These are phyloP conservation scores for Apiospora sp. DNA, from an alignment of 2,329 filamentous ascomycete genomes.

Conservation along the genomic window DNA sequence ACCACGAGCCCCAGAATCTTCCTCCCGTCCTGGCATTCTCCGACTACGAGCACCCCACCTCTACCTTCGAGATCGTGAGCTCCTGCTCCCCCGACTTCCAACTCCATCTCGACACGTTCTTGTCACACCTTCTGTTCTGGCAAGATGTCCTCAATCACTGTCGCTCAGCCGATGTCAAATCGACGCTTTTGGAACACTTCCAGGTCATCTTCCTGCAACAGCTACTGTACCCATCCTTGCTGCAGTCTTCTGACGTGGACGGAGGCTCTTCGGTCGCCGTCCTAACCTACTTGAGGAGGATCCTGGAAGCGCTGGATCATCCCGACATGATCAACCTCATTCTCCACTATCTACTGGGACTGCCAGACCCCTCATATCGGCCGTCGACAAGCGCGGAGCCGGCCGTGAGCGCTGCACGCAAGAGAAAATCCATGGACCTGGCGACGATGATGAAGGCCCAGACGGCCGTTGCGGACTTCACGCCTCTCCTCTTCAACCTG, in stretches of 20 bases:
- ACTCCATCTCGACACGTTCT: slow-evolving; percentile 88
- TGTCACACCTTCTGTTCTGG: slow-evolving; percentile 96
- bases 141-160: slow-evolving; percentile 98
- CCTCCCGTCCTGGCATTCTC: slow-evolving; percentile 88
- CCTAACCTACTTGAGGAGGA: slow-evolving; percentile 88
- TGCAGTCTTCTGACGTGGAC: slow-evolving; percentile 97
- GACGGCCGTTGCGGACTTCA: slow-evolving; percentile 71
- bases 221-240: slow-evolving; percentile 90
- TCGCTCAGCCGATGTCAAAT: slow-evolving; percentile 88
- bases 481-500: slow-evolving; percentile 90
- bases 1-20: slow-evolving; percentile 76
- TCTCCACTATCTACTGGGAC: slow-evolving; percentile 86
- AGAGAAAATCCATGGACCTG: slow-evolving; percentile 88
- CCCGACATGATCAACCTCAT: slow-evolving; percentile 95
- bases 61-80: slow-evolving; percentile 75
- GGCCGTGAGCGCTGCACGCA: slow-evolving; percentile 72
- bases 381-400: slow-evolving; percentile 52
- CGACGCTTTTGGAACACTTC: slow-evolving; percentile 94
- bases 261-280: slow-evolving; percentile 97
- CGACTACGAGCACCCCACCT: slow-evolving; percentile 80
- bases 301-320: slow-evolving; percentile 90
- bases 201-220: slow-evolving; percentile 96
- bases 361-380: slow-evolving; percentile 65
- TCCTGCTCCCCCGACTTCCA: slow-evolving; percentile 80
- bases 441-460: slow-evolving; percentile 80